Evolutionary conservation across 2,329 filamentous ascomycete genomes (phyloP).

Genomic region (Pyrenophora graminea): DNA sequence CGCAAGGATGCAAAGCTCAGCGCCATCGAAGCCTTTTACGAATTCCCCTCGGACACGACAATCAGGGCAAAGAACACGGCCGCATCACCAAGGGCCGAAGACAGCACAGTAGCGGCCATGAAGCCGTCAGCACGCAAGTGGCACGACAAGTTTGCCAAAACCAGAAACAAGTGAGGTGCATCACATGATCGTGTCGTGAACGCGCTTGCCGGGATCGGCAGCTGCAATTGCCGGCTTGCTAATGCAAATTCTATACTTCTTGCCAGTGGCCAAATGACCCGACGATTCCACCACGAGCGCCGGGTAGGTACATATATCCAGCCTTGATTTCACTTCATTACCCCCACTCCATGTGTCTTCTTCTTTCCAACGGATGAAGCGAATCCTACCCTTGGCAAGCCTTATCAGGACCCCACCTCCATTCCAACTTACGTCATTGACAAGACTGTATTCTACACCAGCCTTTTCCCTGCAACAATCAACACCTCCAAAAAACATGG

Average conservation of each 20-base stretch:
- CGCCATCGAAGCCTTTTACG: constrained; percentile 39
- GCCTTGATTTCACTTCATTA: neutral
- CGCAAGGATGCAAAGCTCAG: constrained; percentile 39
- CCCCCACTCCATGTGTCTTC: neutral
- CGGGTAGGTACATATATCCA: constrained; percentile 6
- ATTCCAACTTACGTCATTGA: neutral
- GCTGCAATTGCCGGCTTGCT: constrained; percentile 22
- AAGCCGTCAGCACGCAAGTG: constrained; percentile 44
- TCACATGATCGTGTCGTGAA: constrained; percentile 16
- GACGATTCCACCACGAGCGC: constrained; percentile 9
- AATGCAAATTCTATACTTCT: constrained; percentile 22
- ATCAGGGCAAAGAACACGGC: constrained; percentile 31
- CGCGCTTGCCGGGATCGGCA: constrained; percentile 15
- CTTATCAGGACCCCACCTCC: constrained; percentile 5
- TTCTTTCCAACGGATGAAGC: constrained; percentile 10
- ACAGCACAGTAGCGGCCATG: constrained; percentile 14
- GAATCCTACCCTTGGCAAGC: constrained; percentile 4
- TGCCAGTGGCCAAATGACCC: constrained; percentile 18
- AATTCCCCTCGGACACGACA: constrained; percentile 40
- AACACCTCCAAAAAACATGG: constrained; percentile 5
- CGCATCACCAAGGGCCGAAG: constrained; percentile 4
- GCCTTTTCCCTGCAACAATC: neutral
- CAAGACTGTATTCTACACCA: neutral
- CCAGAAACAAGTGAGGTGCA: constrained; percentile 32
- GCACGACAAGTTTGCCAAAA: constrained; percentile 47